Evolutionary conservation across 768 basidiomycete species (phyloP).

Genomic region (Suillus luteus): DNA sequence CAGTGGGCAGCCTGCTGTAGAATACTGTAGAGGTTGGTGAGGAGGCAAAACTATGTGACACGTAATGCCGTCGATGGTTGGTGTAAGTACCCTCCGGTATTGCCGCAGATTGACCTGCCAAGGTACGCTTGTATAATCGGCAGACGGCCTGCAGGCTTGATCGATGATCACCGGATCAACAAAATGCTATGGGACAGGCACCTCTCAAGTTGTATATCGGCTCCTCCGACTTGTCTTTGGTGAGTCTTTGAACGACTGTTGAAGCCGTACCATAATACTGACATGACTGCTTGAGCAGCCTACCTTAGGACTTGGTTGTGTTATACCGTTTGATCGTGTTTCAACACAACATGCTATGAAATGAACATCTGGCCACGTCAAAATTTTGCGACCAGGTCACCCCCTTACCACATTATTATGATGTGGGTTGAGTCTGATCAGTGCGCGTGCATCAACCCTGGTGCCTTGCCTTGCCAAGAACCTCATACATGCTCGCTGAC

Average conservation of each 20-base stretch:
- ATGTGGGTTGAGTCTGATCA: not conserved
- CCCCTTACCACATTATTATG: not conserved
- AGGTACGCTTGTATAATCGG: not conserved
- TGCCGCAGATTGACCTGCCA: not conserved
- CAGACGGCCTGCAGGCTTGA: too few species aligned
- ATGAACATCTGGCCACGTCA: not conserved
- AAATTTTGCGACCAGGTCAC: not conserved
- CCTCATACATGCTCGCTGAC: not conserved
- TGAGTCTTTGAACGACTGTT: not conserved
- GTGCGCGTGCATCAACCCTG: not conserved
- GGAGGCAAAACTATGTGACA: too few species aligned
- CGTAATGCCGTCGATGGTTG: too few species aligned
- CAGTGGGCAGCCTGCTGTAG: too few species aligned
- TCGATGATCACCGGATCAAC: too few species aligned
- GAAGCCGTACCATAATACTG: too few species aligned
- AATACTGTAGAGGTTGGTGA: too few species aligned
- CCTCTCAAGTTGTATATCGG: not conserved
- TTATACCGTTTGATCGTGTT: not conserved
- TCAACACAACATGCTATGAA: not conserved
- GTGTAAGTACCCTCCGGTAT: too few species aligned
- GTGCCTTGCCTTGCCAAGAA: conserved; percentile 8
- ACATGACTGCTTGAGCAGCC: not conserved
- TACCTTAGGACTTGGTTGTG: not conserved
- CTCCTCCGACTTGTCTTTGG: not conserved
- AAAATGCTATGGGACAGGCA: not conserved